Evolutionary conservation across 1,284 basidiomycete species (phyloP).

Genomic region (Fereydounia khargensis): DNA sequence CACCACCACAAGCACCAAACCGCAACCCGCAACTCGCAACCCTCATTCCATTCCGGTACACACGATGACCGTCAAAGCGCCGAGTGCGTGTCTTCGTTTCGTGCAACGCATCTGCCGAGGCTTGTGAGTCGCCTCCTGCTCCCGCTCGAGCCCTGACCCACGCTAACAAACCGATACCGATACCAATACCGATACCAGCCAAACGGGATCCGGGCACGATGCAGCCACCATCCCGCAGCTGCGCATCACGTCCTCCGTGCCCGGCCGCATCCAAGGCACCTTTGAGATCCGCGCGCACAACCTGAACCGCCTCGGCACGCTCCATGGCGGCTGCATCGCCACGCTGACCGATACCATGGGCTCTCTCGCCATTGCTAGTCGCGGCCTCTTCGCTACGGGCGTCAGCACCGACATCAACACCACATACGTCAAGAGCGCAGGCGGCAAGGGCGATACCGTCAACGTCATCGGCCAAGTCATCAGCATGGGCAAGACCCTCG

Average conservation of each 20-base stretch:
- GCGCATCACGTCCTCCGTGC: conserved; percentile 24
- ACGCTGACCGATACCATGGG: conserved; percentile 82
- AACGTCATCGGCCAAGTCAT: conserved; percentile 29
- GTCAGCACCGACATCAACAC: conserved; percentile 84
- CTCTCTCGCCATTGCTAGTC: conserved; percentile 75
- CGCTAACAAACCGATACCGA: conserved; percentile 8
- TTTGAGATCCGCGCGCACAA: conserved; percentile 38
- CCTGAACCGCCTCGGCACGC: conserved; percentile 58
- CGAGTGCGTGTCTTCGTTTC: conserved; percentile 30
- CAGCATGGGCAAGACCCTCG: conserved; percentile 46
- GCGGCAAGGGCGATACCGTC: conserved; percentile 52
- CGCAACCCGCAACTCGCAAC: too few relatives aligned
- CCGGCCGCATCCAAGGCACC: conserved; percentile 34
- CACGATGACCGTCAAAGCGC: conserved; percentile 7
- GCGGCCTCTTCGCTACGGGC: conserved; percentile 78
- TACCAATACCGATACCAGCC: not conserved
- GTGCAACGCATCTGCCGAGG: conserved; percentile 30
- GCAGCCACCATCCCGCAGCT: conserved; percentile 36
- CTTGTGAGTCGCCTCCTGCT: too few relatives aligned
- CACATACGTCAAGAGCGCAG: conserved; percentile 74
- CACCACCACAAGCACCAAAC: too few relatives aligned
- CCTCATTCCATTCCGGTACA: too few relatives aligned
- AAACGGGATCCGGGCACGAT: conserved; percentile 40
- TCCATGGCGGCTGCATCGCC: conserved; percentile 80
- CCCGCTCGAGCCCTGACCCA: too few relatives aligned